Conservation (phyloP, 768 basidiomycete species). For the Calocybe cyanea region DNA sequence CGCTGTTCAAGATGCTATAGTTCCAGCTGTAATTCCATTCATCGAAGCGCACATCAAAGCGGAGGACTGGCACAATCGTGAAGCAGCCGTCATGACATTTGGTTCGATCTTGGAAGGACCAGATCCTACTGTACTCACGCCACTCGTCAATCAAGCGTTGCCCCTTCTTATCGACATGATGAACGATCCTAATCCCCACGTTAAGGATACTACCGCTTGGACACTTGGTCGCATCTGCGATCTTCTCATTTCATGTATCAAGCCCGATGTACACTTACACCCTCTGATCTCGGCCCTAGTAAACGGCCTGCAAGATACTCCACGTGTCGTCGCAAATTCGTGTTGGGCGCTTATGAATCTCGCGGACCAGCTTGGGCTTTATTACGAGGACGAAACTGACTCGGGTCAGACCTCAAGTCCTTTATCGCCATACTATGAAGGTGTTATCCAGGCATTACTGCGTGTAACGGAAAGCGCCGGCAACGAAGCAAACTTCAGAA, state of each 20-base stretch:
- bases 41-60: conserved; percentile 94
- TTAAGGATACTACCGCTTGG: conserved; percentile 98
- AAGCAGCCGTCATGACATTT: conserved; percentile 98
- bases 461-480: conserved; percentile 80
- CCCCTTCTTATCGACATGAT: conserved; percentile 96
- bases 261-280: conserved; percentile 84
- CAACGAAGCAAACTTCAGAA: conserved; percentile 92
- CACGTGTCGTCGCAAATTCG: conserved; percentile 88
- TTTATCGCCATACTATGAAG: conserved; percentile 88
- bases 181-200: conserved; percentile 77
- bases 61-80: conserved; percentile 91
- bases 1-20: conserved; percentile 87
- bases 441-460: conserved; percentile 79
- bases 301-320: conserved; percentile 70
- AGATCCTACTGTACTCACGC: conserved; percentile 80
- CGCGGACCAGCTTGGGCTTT: conserved; percentile 77
- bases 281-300: conserved; percentile 82
- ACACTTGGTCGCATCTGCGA: conserved; percentile 96
- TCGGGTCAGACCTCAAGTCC: conserved; percentile 46
- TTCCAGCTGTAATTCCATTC: conserved; percentile 93
- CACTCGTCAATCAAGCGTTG: conserved; percentile 91
- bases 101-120: conserved; percentile 97
- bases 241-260: conserved; percentile 78
- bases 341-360: conserved; percentile 97
- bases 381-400: conserved; percentile 61